These are phyloP conservation scores for Protea cynaroides DNA, from an alignment of 164 flowering plant genomes.

Conservation along the genomic window DNA sequence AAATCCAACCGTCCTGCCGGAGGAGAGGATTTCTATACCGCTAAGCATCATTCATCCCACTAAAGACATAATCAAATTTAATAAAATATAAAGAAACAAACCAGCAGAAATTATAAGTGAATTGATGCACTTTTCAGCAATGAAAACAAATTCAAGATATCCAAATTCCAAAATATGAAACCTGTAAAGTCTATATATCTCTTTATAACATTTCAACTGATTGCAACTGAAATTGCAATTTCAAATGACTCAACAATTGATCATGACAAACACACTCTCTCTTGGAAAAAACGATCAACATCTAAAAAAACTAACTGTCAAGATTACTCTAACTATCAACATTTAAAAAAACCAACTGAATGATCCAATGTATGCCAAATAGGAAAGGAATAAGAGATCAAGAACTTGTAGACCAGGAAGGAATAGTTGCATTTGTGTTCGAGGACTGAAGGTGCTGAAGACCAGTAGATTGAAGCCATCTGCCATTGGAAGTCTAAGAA, in stretches of 20 bases:
- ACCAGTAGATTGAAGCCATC: slow-evolving; percentile 68
- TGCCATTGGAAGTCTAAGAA: slow-evolving; percentile 55
- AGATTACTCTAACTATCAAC: too few species aligned
- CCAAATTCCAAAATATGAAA: background rate
- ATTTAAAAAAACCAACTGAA: background rate
- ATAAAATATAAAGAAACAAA: too few species aligned
- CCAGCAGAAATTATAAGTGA: too few species aligned
- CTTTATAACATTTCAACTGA: background rate
- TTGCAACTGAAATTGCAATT: background rate
- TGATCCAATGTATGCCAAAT: background rate
- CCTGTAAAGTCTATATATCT: background rate
- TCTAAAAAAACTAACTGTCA: too few species aligned
- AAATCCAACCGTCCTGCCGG: too few species aligned
- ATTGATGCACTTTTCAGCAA: too few species aligned
- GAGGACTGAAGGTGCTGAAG: slow-evolving; percentile 53
- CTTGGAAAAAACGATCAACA: too few species aligned
- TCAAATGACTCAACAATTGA: background rate
- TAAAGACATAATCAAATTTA: background rate
- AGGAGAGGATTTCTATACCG: too few species aligned
- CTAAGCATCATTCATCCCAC: background rate
- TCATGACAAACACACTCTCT: background rate
- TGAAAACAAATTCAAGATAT: background rate
- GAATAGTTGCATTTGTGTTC: slow-evolving; percentile 3
- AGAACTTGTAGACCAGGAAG: slow-evolving; percentile 41
- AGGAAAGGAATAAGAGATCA: background rate